Conservation (phyloP, 495 filamentous ascomycete genomes). For the Penicillium coprophilum region DNA sequence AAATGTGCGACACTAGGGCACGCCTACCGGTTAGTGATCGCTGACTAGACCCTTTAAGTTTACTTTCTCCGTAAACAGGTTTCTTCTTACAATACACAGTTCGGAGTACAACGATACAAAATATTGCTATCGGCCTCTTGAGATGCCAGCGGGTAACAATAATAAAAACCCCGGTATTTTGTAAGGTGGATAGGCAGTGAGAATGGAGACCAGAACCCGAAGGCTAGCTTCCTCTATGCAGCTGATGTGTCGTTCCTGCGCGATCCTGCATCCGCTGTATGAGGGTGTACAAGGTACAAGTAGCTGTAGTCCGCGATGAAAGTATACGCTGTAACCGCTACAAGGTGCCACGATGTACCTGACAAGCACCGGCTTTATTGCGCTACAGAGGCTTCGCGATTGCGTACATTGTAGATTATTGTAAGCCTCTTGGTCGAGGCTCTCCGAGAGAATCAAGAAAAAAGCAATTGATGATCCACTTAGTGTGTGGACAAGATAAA, state of each 20-base stretch:
- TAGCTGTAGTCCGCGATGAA: neutral
- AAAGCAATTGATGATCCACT: conserved; percentile 28
- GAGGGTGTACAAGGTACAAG: conserved; percentile 8
- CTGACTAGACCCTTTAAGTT: conserved; percentile 21
- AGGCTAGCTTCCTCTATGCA: conserved; percentile 15
- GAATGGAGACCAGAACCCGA: conserved; percentile 3
- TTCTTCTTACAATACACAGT: conserved; percentile 19
- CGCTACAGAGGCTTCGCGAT: conserved; percentile 9
- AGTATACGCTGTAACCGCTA: neutral
- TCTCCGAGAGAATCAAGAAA: conserved; percentile 15
- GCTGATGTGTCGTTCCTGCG: conserved; percentile 30
- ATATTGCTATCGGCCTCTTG: neutral
- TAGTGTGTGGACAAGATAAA: conserved; percentile 21
- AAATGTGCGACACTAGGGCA: conserved; percentile 30
- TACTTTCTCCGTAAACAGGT: conserved; percentile 14
- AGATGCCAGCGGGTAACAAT: neutral
- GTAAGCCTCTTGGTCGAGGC: conserved; percentile 19
- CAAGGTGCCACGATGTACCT: conserved; percentile 4
- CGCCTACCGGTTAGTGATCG: conserved; percentile 23
- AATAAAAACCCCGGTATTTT: neutral
- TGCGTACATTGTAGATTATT: conserved; percentile 11
- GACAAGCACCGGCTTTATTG: neutral
- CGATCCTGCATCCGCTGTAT: conserved; percentile 8
- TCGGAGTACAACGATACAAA: neutral
- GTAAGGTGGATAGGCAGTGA: neutral